phyloP scores from a whole-genome alignment of 2,329 filamentous ascomycete species.

The Neonectria ditissima region DNA sequence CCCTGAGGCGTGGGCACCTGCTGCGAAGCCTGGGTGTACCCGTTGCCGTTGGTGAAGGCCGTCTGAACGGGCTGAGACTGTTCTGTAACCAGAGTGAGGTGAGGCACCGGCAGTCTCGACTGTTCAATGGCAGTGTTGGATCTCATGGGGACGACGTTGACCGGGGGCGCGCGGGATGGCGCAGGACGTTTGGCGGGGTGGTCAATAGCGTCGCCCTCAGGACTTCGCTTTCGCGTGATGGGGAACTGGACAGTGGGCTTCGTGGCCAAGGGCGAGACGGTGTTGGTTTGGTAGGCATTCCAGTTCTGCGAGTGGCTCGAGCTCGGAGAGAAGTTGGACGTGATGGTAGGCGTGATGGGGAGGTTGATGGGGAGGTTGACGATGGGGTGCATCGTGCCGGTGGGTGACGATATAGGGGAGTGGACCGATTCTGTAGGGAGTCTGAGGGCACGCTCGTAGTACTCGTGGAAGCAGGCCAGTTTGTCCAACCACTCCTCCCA shows the following conservation, averaged over 20 bases:
- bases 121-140: slow-evolving; percentile 40
- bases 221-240: slow-evolving; percentile 62
- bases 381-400: slow-evolving; percentile 46
- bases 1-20: slow-evolving; percentile 45
- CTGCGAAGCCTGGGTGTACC: slow-evolving; percentile 50
- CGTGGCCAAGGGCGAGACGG: slow-evolving; percentile 61
- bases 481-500: slow-evolving; percentile 91
- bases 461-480: slow-evolving; percentile 84
- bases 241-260: slow-evolving; percentile 59
- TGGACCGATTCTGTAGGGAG: slow-evolving; percentile 56
- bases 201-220: slow-evolving; percentile 63
- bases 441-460: slow-evolving; percentile 77
- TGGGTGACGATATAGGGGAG: slow-evolving; percentile 65
- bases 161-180: slow-evolving; percentile 38
- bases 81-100: slow-evolving; percentile 73
- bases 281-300: slow-evolving; percentile 54
- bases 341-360: slow-evolving; percentile 50
- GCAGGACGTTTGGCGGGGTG: slow-evolving; percentile 66
- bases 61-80: slow-evolving; percentile 40
- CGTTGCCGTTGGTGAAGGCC: slow-evolving; percentile 52
- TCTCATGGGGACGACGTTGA: slow-evolving; percentile 35
- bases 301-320: slow-evolving; percentile 53
- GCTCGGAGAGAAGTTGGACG: slow-evolving; percentile 56
- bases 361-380: slow-evolving; percentile 49
- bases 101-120: slow-evolving; percentile 74